Conservation (phyloP, 73 alveolate genomes). For the Paramecium biaurelia region DNA sequence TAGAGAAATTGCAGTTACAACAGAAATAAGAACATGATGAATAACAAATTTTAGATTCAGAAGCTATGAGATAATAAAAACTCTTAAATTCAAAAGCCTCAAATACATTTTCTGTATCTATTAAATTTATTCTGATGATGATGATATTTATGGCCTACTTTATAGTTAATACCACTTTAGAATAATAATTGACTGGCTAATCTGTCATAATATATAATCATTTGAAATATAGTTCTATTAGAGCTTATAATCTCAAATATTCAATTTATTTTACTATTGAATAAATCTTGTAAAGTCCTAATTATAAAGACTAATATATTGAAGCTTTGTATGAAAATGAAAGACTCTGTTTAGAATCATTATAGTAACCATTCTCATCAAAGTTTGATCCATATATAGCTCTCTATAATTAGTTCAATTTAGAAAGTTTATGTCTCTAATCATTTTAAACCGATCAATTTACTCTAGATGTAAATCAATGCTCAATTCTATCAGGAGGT, state of each 20-base stretch:
- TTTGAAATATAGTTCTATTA: not conserved
- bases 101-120: not conserved
- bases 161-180: not conserved
- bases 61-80: slow-evolving; percentile 20
- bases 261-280: slow-evolving; percentile 11
- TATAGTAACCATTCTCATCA: not conserved
- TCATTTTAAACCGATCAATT: not conserved
- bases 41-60: not conserved
- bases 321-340: slow-evolving; percentile 2
- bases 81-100: not conserved
- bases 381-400: not conserved
- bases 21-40: slow-evolving; percentile 14
- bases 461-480: not conserved
- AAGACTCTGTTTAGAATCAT: not conserved
- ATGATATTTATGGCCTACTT: slow-evolving; percentile 19
- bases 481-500: not conserved
- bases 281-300: not conserved
- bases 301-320: not conserved
- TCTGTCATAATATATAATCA: not conserved
- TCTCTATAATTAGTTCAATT: not conserved
- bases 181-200: not conserved
- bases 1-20: not conserved
- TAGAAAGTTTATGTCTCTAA: not conserved
- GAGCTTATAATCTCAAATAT: not conserved
- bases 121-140: slow-evolving; percentile 1